A percentile compares a stretch with the other conserved stretches of the same genome.
phyloP scores from a whole-genome alignment of 371 early-diverging fungal genomes.

The Haplosporangium sp. region DNA sequence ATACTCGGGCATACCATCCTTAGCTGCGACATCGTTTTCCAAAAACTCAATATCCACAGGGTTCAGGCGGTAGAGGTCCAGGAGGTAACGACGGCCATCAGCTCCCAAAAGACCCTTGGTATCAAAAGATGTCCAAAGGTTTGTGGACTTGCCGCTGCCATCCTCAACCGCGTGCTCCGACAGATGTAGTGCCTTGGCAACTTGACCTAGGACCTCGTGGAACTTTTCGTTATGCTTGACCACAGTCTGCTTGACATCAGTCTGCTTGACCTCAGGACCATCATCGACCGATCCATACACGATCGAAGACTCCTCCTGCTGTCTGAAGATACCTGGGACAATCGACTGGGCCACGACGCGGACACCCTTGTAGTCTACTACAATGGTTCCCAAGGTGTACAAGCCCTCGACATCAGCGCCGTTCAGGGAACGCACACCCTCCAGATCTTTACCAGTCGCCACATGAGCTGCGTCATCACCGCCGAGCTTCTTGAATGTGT shows the following conservation, averaged over 20 bases:
- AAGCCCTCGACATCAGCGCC: conserved; percentile 80
- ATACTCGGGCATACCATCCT: conserved; percentile 71
- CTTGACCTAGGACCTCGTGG: conserved; percentile 75
- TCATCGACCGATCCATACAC: conserved; percentile 92
- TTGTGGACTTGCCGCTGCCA: conserved; percentile 68
- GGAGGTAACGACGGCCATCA: conserved; percentile 90
- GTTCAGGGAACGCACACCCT: conserved; percentile 85
- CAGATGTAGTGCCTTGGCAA: conserved; percentile 86
- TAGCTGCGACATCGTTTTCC: conserved; percentile 73
- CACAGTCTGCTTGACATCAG: too few species aligned
- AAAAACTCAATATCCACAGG: conserved; percentile 93
- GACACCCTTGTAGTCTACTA: conserved; percentile 92
- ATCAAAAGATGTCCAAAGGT: conserved; percentile 86
- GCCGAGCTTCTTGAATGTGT: conserved; percentile 84
- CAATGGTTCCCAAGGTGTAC: conserved; percentile 88
- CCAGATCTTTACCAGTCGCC: conserved; percentile 93
- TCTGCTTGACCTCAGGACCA: conserved; percentile 76
- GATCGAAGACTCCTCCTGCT: conserved; percentile 84
- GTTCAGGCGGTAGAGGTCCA: conserved; percentile 91
- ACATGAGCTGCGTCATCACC: conserved; percentile 95
- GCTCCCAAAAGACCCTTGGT: conserved; percentile 93
- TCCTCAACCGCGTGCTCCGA: conserved; percentile 81
- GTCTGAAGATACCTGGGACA: conserved; percentile 83
- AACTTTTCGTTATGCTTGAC: conserved; percentile 79
- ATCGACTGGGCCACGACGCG: conserved; percentile 94